phyloP scores from a whole-genome alignment of 306 rosid species.

The Inga laurina region DNA sequence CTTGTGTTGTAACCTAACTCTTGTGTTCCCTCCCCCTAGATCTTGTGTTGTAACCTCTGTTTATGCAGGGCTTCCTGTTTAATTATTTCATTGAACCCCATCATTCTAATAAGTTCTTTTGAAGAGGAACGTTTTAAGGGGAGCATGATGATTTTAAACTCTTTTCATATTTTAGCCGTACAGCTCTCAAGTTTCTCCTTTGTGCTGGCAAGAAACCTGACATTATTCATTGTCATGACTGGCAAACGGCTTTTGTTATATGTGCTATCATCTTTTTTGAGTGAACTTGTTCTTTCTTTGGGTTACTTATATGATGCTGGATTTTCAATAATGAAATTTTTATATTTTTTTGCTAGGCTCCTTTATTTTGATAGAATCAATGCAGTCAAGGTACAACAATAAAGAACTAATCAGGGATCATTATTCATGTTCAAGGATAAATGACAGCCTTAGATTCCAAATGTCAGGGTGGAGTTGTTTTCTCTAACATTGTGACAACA shows the following conservation, averaged over 20 bases:
- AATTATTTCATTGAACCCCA: conserved; percentile 89
- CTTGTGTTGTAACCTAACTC: conserved; percentile 32
- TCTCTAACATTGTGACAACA: conserved; percentile 94
- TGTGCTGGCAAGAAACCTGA: conserved; percentile 95
- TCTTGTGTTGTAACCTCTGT: neutral
- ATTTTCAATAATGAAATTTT: conserved; percentile 8
- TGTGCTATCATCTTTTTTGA: conserved; percentile 34
- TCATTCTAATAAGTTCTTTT: conserved; percentile 84
- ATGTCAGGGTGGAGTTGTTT: conserved; percentile 90
- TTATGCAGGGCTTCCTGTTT: conserved; percentile 83
- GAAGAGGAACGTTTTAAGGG: conserved; percentile 84
- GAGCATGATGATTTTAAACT: conserved; percentile 89
- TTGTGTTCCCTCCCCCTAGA: no score
- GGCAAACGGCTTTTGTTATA: conserved; percentile 99
- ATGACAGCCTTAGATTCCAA: conserved; percentile 28
- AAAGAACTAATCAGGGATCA: conserved; percentile 14
- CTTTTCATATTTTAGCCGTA: conserved; percentile 92
- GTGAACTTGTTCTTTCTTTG: conserved; percentile 23
- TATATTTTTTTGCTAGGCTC: conserved; percentile 66
- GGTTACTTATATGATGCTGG: conserved; percentile 8
- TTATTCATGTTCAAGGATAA: conserved; percentile 16
- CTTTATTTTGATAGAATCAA: conserved; percentile 87
- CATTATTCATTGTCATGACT: conserved; percentile 98
- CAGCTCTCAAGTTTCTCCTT: conserved; percentile 90
- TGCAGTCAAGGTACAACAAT: conserved; percentile 74